Base-by-base conservation (phyloP, 116 monocot species). In the Trichopus zeylanicus region DNA sequence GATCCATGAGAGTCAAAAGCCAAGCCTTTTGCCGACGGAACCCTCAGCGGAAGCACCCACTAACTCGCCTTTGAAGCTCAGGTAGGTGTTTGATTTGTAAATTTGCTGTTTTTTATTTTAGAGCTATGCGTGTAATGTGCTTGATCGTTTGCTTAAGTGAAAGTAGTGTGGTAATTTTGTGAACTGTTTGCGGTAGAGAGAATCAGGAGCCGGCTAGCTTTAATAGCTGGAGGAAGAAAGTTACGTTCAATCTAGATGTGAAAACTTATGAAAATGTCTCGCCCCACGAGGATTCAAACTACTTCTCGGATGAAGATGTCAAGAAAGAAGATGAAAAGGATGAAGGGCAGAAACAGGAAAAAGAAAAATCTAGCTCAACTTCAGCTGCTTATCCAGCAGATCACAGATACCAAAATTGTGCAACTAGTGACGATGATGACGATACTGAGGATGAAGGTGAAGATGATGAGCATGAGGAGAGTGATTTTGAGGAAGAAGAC, bases 241-340 rank as follows among this genome's bases (percentile, higher is more conserved):
- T 97, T 5, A 91, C 91, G 4, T 98, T 98, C 49, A 80, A 98
- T 78, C 31, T 87, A 62, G 82, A 91, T 33, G 85, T 98, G 55
- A 78, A 51, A 38, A 85, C 79, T 3, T 85, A 82, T 35, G 84
- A 76, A n/a, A 34, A 38, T 18, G 51, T 59, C 12, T 12, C 62
- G 23, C 1, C 1, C 1, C 3, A 39, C 1, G 69, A 71, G 8
- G 82, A 72, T 18, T 24, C 38, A 2, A 25, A 47, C 31, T 39
- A 56, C 6, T 23, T 25, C 4, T 29, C 24, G 3, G 70, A 73
- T 15, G 35, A 52, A 53, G 70, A 60, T 6, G 63, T 51, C 7
- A 69, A 69, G 30, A 64, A 39, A 4, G 31, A 57, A 23, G 55
- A 51, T n/a, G 65, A 57, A 39, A 51, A 16, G 53, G 48, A 60